Conservation (phyloP, 2,329 filamentous ascomycete genomes). For the Cladosporium sp. region DNA sequence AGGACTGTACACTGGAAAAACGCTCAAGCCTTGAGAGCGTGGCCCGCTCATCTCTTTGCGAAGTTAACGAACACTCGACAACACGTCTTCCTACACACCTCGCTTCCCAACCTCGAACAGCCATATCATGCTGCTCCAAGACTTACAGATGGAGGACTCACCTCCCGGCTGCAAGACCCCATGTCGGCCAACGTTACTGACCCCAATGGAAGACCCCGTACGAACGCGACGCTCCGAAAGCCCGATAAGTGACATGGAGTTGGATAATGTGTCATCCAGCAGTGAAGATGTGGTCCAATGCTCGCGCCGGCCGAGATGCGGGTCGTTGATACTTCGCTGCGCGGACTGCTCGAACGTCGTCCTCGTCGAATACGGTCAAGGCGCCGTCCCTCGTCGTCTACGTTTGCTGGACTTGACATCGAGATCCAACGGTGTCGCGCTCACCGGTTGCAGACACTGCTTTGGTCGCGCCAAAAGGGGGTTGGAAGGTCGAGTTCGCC, state of each 20-base stretch:
- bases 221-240: neutral
- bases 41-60: neutral
- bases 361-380: neutral
- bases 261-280: neutral
- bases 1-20: neutral
- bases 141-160: neutral
- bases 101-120: neutral
- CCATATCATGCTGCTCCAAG: neutral
- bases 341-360: neutral
- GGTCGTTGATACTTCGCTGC: neutral
- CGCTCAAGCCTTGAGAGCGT: neutral
- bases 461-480: neutral
- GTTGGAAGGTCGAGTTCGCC: neutral
- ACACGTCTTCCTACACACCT: neutral
- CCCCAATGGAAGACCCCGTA: neutral
- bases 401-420: neutral
- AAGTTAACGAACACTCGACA: neutral
- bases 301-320: neutral
- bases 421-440: neutral
- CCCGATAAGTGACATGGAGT: neutral
- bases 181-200: neutral
- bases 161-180: neutral
- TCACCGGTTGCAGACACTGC: neutral
- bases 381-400: neutral
- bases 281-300: neutral